Evolutionary conservation across 768 basidiomycete species (phyloP).

Genomic region (Tricholomella constricta): DNA sequence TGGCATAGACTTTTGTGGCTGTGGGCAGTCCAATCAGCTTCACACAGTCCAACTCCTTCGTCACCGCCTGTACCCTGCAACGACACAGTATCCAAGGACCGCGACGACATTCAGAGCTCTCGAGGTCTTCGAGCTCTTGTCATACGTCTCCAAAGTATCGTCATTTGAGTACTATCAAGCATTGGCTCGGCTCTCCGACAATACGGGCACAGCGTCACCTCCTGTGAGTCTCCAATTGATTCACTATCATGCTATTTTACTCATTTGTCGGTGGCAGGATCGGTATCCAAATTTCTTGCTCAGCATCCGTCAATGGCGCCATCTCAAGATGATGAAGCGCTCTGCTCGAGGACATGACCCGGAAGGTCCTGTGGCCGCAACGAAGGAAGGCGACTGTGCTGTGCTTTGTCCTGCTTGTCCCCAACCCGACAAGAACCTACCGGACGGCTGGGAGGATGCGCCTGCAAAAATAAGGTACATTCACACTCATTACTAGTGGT

Average conservation of each 20-base stretch:
- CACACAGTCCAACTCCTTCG: conserved; percentile 31
- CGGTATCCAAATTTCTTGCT: conserved; percentile 10
- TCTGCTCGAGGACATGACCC: conserved; percentile 15
- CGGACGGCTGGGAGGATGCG: conserved; percentile 20
- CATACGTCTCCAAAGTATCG: conserved; percentile 26
- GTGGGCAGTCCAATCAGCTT: conserved; percentile 15
- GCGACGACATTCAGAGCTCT: conserved; percentile 23
- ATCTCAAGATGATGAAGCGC: conserved; percentile 17
- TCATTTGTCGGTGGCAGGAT: conserved; percentile 4
- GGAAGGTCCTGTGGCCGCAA: conserved; percentile 8
- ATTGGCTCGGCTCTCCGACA: conserved; percentile 9
- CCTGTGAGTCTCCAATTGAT: conserved; percentile 5
- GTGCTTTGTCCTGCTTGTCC: conserved; percentile 33
- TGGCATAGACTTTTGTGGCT: conserved; percentile 32
- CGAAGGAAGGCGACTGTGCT: conserved; percentile 19
- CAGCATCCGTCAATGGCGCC: conserved; percentile 17
- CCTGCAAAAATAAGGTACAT: conserved; percentile 13
- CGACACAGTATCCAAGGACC: conserved; percentile 16
- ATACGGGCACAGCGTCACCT: conserved; percentile 6
- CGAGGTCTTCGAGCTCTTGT: conserved; percentile 20
- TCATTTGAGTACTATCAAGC: conserved; percentile 11
- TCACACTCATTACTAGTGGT: neutral
- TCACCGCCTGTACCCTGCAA: conserved; percentile 33
- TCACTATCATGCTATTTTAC: neutral
- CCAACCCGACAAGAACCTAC: conserved; percentile 24